Conservation (phyloP, 768 basidiomycete genomes). For the Lactarius indigo region DNA sequence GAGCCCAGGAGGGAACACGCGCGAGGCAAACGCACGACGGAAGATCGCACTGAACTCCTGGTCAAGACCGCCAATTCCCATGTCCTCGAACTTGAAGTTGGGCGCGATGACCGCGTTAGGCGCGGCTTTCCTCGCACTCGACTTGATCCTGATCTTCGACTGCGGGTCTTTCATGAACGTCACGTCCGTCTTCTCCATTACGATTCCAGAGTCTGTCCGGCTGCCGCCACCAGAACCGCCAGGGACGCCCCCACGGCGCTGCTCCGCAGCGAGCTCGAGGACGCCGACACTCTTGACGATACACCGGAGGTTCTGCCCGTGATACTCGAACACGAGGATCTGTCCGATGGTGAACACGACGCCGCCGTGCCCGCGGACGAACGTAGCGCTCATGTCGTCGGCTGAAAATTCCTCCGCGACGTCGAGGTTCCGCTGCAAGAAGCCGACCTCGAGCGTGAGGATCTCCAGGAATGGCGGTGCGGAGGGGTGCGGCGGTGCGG, state of each 20-base stretch:
- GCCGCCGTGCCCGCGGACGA: slow-evolving; percentile 71
- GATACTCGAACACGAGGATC: slow-evolving; percentile 81
- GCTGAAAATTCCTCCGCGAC: slow-evolving; percentile 72
- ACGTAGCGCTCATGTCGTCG: slow-evolving; percentile 78
- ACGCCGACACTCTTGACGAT: slow-evolving; percentile 55
- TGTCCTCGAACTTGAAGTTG: slow-evolving; percentile 99
- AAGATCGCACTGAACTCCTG: slow-evolving; percentile 94
- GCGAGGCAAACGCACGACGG: slow-evolving; percentile 95
- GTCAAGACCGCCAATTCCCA: slow-evolving; percentile 99
- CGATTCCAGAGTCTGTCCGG: slow-evolving; percentile 53
- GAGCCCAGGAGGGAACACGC: slow-evolving; percentile 95
- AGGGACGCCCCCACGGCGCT: slow-evolving; percentile 41
- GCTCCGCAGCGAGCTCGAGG: slow-evolving; percentile 61
- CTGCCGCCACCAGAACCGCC: slow-evolving; percentile 3
- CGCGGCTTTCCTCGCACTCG: slow-evolving; percentile 87
- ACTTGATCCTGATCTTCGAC: slow-evolving; percentile 85
- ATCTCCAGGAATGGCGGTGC: slow-evolving; percentile 67
- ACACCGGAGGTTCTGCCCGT: slow-evolving; percentile 77
- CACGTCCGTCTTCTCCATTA: slow-evolving; percentile 92
- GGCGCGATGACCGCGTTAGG: slow-evolving; percentile 95
- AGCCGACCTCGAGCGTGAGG: slow-evolving; percentile 77
- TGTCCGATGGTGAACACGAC: slow-evolving; percentile 68
- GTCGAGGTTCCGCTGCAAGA: slow-evolving; percentile 51
- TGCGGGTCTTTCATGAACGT: slow-evolving; percentile 81
- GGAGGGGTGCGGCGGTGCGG: slow-evolving; percentile 40